These are phyloP conservation scores for Podaxis rugospora DNA, from an alignment of 768 basidiomycete genomes.

Conservation along the genomic window DNA sequence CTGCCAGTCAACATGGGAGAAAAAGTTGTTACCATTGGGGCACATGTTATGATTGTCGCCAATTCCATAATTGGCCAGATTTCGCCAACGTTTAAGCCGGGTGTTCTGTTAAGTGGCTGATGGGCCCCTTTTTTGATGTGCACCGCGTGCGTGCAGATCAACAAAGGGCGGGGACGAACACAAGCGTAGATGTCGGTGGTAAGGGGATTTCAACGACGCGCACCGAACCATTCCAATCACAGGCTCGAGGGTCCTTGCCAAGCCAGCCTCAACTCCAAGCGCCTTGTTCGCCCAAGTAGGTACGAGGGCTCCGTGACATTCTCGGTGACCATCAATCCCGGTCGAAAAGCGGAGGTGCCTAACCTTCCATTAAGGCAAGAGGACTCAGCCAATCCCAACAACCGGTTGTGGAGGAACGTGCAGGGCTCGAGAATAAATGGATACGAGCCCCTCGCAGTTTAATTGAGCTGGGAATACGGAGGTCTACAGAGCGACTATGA, in stretches of 20 bases:
- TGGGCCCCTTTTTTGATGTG: background rate
- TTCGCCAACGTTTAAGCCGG: background rate
- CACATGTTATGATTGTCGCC: conserved; percentile 17
- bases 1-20: conserved; percentile 1
- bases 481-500: background rate
- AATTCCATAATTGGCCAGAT: conserved; percentile 10
- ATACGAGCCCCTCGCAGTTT: background rate
- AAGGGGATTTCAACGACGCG: background rate
- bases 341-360: no score
- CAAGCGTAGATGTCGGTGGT: background rate
- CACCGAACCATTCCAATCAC: no score
- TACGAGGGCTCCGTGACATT: no score
- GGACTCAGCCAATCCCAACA: no score
- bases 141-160: background rate
- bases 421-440: no score
- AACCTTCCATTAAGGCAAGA: no score
- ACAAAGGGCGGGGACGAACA: background rate
- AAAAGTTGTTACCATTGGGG: conserved; percentile 19
- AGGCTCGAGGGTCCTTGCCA: no score
- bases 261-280: no score
- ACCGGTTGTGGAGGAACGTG: no score
- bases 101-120: background rate
- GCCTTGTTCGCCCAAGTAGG: no score
- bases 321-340: no score
- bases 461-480: background rate